Conservation (phyloP, 2,329 filamentous ascomycete genomes). For the Venturia effusa region DNA sequence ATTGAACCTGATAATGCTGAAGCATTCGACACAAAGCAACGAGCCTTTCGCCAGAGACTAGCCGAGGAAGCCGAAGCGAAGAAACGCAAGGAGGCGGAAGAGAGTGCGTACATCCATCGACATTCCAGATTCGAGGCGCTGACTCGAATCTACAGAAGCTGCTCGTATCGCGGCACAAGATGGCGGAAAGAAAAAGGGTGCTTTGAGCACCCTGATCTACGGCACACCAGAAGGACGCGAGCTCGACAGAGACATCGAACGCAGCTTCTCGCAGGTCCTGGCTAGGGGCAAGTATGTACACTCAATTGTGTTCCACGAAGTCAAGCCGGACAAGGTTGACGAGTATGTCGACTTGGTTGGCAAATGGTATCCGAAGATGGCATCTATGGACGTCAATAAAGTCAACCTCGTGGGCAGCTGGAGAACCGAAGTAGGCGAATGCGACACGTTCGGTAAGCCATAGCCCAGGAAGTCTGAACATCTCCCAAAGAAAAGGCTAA, state of each 20-base stretch:
- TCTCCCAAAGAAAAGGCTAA: not conserved
- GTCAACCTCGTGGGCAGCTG: conserved; percentile 96
- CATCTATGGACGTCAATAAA: conserved; percentile 73
- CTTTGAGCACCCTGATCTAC: conserved; percentile 83
- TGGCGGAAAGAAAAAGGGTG: conserved; percentile 54
- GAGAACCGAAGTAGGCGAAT: conserved; percentile 95
- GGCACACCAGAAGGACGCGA: conserved; percentile 92
- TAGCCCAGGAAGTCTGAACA: not conserved
- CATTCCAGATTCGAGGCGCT: conserved; percentile 49
- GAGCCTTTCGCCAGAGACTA: conserved; percentile 74
- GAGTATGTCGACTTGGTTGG: conserved; percentile 88
- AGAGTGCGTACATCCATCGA: conserved; percentile 51
- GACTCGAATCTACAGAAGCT: conserved; percentile 36
- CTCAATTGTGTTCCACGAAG: conserved; percentile 91
- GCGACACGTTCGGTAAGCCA: conserved; percentile 80
- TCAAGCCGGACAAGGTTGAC: conserved; percentile 89
- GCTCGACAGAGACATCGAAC: conserved; percentile 90
- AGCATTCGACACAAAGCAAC: conserved; percentile 73
- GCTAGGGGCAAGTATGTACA: conserved; percentile 97
- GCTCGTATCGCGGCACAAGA: conserved; percentile 49
- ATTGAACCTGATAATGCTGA: conserved; percentile 62
- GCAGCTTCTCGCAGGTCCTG: conserved; percentile 88
- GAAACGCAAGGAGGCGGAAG: conserved; percentile 67
- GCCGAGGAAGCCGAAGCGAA: conserved; percentile 50
- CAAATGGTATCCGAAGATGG: conserved; percentile 85